phyloP scores from a whole-genome alignment of 768 basidiomycete genomes.

The Cystobasidium onofrii region DNA sequence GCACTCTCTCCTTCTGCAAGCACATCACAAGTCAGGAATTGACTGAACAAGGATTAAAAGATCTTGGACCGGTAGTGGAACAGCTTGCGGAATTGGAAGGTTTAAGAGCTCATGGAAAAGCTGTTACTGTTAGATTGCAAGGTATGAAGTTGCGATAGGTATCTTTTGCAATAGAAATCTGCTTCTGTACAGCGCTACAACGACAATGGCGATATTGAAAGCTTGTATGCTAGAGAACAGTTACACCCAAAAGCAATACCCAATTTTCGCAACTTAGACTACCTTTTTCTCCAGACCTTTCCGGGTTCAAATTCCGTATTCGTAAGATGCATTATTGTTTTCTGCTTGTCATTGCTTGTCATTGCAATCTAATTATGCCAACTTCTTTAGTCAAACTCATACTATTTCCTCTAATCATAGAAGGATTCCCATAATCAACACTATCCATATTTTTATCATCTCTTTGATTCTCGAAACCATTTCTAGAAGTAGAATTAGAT shows the following conservation, averaged over 20 bases:
- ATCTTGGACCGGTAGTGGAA: constrained; percentile 75
- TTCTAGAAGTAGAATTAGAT: background rate
- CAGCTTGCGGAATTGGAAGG: constrained; percentile 92
- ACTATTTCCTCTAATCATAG: background rate
- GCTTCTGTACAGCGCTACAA: background rate
- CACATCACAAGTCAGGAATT: constrained; percentile 96
- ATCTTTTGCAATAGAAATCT: background rate
- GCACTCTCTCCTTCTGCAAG: constrained; percentile 94
- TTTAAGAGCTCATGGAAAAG: constrained; percentile 87
- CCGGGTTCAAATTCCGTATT: too few relatives aligned
- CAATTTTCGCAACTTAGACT: too few relatives aligned
- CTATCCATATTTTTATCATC: background rate
- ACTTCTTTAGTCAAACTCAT: background rate
- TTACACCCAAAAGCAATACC: too few relatives aligned
- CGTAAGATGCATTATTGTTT: too few relatives aligned
- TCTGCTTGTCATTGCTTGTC: too few relatives aligned
- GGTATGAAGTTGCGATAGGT: constrained; percentile 12
- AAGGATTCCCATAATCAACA: background rate
- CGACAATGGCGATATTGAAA: too few relatives aligned
- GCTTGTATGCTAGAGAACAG: background rate
- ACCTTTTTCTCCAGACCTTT: too few relatives aligned
- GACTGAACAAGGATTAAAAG: constrained; percentile 63
- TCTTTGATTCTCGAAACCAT: background rate
- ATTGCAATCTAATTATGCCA: background rate
- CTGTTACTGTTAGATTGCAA: constrained; percentile 53